These are phyloP conservation scores for Thymus mandschuricus DNA, from an alignment of 257 asterid species.

Conservation along the genomic window DNA sequence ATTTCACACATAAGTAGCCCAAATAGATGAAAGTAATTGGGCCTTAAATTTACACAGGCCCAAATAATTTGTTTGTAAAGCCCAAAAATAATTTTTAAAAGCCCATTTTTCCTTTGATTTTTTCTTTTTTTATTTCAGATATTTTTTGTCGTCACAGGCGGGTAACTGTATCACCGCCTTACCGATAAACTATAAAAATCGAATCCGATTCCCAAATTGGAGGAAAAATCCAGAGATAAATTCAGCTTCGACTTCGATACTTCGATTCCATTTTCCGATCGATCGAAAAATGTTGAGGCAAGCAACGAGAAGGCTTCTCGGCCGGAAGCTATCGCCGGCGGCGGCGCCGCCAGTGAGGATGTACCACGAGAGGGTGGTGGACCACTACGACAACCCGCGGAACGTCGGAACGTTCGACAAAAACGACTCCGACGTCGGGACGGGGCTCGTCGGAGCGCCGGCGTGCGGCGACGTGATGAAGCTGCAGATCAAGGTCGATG, in stretches of 20 bases:
- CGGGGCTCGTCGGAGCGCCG: conserved; percentile 95
- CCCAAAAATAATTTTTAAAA: too few species aligned
- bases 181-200: conserved; percentile 11
- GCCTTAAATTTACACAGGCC: too few species aligned
- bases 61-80: too few species aligned
- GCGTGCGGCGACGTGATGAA: conserved; percentile 99
- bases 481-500: conserved; percentile 84
- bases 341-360: conserved; percentile 39
- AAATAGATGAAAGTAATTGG: too few species aligned
- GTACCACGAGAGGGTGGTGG: conserved; percentile 97
- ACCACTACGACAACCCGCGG: conserved; percentile 89
- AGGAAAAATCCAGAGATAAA: not conserved
- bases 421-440: conserved; percentile 75
- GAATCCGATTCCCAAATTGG: conserved; percentile 34
- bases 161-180: conserved; percentile 29
- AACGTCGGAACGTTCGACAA: conserved; percentile 90
- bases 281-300: conserved; percentile 59
- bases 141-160: not conserved
- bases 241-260: not conserved
- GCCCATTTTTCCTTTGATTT: too few species aligned
- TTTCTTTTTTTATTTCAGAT: not conserved
- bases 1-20: too few species aligned
- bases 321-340: conserved; percentile 36
- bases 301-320: conserved; percentile 41
- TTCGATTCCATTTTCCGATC: conserved; percentile 13